A percentile compares a stretch with the other conserved stretches of the same genome.
phyloP scores from a whole-genome alignment of 257 asterid species.

The Penstemon newberryi region DNA sequence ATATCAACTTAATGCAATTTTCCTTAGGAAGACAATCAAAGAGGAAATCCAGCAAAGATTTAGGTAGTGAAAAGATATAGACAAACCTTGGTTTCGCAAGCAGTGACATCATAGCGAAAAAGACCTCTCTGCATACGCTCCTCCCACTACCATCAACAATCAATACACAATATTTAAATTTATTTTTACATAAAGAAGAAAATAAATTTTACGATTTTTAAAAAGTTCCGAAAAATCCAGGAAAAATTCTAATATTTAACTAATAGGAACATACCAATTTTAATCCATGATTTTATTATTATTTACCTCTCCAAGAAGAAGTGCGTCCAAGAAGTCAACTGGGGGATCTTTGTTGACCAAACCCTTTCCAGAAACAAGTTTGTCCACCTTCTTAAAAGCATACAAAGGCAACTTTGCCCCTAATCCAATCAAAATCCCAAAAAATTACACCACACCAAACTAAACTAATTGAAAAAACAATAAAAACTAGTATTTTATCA shows the following conservation, averaged over 20 bases:
- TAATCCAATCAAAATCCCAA: conserved; percentile 28
- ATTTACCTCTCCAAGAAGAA: conserved; percentile 70
- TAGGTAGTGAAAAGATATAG: not conserved
- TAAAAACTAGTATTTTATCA: no score
- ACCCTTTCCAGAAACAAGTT: conserved; percentile 36
- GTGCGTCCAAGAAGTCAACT: conserved; percentile 64
- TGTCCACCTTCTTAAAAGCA: conserved; percentile 49
- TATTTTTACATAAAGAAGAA: no score
- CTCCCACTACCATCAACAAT: conserved; percentile 74
- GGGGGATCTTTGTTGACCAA: conserved; percentile 45
- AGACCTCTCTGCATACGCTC: conserved; percentile 93
- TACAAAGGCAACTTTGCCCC: conserved; percentile 83
- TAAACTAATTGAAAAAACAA: not conserved
- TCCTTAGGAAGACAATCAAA: not conserved
- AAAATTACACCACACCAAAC: conserved; percentile 7
- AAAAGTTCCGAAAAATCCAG: no score
- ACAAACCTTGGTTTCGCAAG: conserved; percentile 89
- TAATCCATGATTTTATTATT: not conserved
- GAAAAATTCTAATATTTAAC: no score
- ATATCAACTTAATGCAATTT: not conserved
- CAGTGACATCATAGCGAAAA: conserved; percentile 97
- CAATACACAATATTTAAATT: not conserved
- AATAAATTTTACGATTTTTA: no score
- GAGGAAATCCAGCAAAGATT: not conserved
- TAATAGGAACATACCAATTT: not conserved